phyloP scores from a whole-genome alignment of 1,284 basidiomycete species.

The Trichosporon sp. region DNA sequence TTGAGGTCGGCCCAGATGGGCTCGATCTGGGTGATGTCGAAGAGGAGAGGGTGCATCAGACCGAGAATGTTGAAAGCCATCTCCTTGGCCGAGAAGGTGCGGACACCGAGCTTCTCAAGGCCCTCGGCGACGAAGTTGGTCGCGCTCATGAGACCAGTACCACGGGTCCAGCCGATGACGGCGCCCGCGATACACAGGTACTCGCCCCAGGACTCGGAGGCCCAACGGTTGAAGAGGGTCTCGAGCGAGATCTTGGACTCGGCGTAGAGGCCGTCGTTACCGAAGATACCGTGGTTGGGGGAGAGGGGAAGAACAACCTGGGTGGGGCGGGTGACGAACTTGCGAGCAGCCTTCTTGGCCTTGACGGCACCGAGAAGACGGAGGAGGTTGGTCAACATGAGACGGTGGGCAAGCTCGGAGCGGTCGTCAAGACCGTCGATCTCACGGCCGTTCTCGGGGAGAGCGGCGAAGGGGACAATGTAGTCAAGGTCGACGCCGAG shows the following conservation, averaged over 20 bases:
- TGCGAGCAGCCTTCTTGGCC: constrained; percentile 91
- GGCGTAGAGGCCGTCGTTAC: constrained; percentile 95
- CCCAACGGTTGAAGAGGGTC: constrained; percentile 96
- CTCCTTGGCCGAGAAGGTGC: constrained; percentile 98
- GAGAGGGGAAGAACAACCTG: constrained; percentile 96
- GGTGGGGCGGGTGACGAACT: constrained; percentile 94
- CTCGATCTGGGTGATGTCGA: constrained; percentile 99
- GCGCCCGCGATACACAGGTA: constrained; percentile 97
- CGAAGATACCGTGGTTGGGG: constrained; percentile 96
- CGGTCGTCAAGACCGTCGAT: constrained; percentile 96
- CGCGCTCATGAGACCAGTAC: constrained; percentile 95
- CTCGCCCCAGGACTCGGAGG: constrained; percentile 97
- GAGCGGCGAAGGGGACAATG: constrained; percentile 94
- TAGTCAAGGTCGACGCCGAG: constrained; percentile 95
- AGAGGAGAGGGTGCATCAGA: constrained; percentile 97
- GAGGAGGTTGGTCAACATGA: constrained; percentile 89
- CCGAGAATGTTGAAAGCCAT: constrained; percentile 99
- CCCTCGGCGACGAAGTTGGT: constrained; percentile 94
- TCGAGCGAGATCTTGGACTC: constrained; percentile 98
- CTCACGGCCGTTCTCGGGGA: constrained; percentile 96
- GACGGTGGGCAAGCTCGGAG: constrained; percentile 94
- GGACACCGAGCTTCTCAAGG: constrained; percentile 86
- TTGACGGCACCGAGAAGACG: constrained; percentile 95
- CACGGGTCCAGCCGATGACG: constrained; percentile 97
- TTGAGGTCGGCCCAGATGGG: constrained; percentile 98